These are phyloP conservation scores for Citrus reticulata DNA, from an alignment of 345 rosid species.

Conservation along the genomic window DNA sequence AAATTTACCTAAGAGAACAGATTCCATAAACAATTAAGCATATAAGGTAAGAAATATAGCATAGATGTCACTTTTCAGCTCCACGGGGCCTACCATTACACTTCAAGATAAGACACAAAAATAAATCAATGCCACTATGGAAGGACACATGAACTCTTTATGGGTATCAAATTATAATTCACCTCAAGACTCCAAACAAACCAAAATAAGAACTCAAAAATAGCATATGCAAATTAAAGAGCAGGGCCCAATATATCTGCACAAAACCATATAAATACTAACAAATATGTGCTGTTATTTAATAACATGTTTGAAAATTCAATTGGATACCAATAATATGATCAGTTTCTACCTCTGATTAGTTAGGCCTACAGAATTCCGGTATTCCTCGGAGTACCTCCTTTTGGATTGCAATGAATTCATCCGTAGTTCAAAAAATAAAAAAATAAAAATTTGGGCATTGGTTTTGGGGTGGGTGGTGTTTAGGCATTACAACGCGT, in stretches of 20 bases:
- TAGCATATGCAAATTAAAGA: neutral
- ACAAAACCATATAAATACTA: neutral
- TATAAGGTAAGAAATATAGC: neutral
- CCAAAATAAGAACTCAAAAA: neutral
- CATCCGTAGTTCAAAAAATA: neutral
- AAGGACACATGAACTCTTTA: neutral
- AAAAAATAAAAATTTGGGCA: too few relatives aligned
- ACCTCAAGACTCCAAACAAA: neutral
- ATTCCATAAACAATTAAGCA: neutral
- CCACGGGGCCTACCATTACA: slow-evolving; percentile 6
- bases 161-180: neutral
- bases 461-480: neutral
- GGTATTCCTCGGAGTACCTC: neutral
- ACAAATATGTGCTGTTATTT: neutral
- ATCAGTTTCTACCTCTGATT: neutral
- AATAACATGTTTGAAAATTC: neutral
- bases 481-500: neutral
- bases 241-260: neutral
- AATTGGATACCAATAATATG: neutral
- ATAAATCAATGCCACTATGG: neutral
- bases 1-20: slow-evolving; percentile 1
- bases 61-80: neutral
- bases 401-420: neutral
- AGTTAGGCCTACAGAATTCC: neutral
- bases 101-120: neutral